Conservation (phyloP, 371 early-diverging fungal genomes). For the Mortierella sp. region DNA sequence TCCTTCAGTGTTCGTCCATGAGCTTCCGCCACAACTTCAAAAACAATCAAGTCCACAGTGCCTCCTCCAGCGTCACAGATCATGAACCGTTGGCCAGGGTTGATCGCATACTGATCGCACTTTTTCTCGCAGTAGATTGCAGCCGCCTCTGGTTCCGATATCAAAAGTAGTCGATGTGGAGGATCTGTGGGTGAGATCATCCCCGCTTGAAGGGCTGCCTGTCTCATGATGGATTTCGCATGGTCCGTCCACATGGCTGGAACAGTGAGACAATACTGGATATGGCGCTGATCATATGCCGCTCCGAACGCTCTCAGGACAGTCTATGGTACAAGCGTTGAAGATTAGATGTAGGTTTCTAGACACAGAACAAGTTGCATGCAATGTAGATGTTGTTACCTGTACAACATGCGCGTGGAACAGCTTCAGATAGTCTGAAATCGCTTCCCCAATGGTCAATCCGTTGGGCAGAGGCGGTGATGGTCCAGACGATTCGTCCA, state of each 20-base stretch:
- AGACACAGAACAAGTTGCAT: too few species aligned
- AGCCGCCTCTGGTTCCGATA: constrained; percentile 65
- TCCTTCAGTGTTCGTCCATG: constrained; percentile 55
- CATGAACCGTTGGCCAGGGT: constrained; percentile 62
- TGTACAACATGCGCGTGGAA: constrained; percentile 59
- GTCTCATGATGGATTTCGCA: constrained; percentile 62
- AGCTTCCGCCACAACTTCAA: constrained; percentile 36
- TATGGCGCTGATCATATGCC: constrained; percentile 58
- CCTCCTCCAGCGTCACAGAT: constrained; percentile 76
- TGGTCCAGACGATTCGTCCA: constrained; percentile 59
- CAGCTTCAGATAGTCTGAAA: constrained; percentile 58
- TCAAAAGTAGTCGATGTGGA: constrained; percentile 58
- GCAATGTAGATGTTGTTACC: constrained; percentile 18
- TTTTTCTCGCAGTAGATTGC: constrained; percentile 66
- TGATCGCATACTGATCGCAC: constrained; percentile 59
- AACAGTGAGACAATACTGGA: constrained; percentile 61
- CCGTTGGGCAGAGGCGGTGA: constrained; percentile 58
- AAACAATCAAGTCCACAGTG: constrained; percentile 66
- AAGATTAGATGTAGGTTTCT: neutral
- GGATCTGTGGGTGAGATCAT: constrained; percentile 56
- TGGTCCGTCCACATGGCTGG: constrained; percentile 64
- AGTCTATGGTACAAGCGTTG: neutral
- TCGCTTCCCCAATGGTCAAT: constrained; percentile 57
- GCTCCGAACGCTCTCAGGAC: constrained; percentile 57
- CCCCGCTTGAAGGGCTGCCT: constrained; percentile 61